Evolutionary conservation across 768 basidiomycete species (phyloP).

Genomic region (Russula olivacea): DNA sequence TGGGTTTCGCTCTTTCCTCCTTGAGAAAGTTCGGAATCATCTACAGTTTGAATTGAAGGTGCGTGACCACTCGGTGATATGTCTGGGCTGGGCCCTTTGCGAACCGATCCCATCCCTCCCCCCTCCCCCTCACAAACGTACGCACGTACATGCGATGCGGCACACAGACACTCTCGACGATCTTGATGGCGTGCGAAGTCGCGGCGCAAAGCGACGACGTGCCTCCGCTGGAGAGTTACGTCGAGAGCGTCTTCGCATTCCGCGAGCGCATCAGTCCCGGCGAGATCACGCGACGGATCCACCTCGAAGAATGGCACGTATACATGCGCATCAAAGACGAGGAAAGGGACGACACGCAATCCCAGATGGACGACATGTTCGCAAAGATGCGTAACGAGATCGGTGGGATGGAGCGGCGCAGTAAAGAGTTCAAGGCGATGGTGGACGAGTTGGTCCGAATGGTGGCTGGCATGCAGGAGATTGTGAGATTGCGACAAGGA

Average conservation of each 20-base stretch:
- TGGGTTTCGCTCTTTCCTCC: conserved; percentile 18
- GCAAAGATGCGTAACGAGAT: conserved; percentile 20
- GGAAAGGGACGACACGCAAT: neutral
- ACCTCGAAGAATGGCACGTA: conserved; percentile 19
- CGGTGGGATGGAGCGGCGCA: conserved; percentile 12
- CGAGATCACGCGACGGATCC: conserved; percentile 20
- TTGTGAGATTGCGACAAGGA: neutral
- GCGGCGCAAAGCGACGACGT: conserved; percentile 18
- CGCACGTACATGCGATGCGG: neutral
- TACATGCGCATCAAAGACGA: conserved; percentile 2
- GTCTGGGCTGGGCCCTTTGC: neutral
- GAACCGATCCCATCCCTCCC: neutral
- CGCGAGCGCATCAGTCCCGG: conserved; percentile 23
- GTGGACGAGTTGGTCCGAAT: conserved; percentile 14
- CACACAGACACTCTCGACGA: conserved; percentile 19
- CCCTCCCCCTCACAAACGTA: neutral
- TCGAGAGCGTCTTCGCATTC: conserved; percentile 14
- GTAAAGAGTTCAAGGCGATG: conserved; percentile 19
- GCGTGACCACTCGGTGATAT: neutral
- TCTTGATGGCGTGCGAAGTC: conserved; percentile 22
- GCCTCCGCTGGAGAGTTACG: conserved; percentile 4
- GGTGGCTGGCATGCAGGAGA: conserved; percentile 16
- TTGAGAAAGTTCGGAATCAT: conserved; percentile 19
- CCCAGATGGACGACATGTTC: conserved; percentile 22
- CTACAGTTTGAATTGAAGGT: conserved; percentile 24